These are phyloP conservation scores for Cryptococcus wingfieldii DNA, from an alignment of 1,284 basidiomycete species.

Conservation along the genomic window DNA sequence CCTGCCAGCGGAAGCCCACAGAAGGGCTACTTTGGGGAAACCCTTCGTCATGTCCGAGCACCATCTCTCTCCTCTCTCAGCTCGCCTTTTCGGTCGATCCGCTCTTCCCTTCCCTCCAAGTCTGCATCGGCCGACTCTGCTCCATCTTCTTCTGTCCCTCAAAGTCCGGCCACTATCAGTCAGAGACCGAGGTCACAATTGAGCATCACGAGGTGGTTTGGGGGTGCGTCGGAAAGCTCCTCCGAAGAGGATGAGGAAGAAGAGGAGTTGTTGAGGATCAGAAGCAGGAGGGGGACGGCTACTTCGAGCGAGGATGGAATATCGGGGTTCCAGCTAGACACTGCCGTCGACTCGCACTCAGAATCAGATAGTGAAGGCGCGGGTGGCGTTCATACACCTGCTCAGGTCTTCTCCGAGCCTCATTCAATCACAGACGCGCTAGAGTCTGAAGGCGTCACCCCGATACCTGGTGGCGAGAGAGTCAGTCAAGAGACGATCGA, in stretches of 20 bases:
- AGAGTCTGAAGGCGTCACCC: conserved; percentile 4
- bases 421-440: background rate
- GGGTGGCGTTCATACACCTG: background rate
- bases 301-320: conserved; percentile 16
- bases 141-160: background rate
- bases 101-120: conserved; percentile 5
- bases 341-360: background rate
- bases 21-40: conserved; percentile 21
- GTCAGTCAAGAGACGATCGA: conserved; percentile 17
- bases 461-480: conserved; percentile 22
- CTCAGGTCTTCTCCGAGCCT: background rate
- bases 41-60: conserved; percentile 35
- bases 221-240: conserved; percentile 17
- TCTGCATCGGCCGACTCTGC: background rate
- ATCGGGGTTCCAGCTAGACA: background rate
- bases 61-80: conserved; percentile 28
- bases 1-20: background rate
- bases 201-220: conserved; percentile 37
- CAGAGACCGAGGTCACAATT: conserved; percentile 22
- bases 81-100: conserved; percentile 23
- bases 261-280: conserved; percentile 5
- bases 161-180: too few relatives aligned
- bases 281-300: conserved; percentile 1
- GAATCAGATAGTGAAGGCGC: conserved; percentile 1
- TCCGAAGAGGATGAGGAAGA: conserved; percentile 15